Percentiles rank a stretch among this genome's conserved stretches.
These are phyloP conservation scores for Monosporozyma unispora DNA, from an alignment of 805 yeast species.

Conservation along the genomic window DNA sequence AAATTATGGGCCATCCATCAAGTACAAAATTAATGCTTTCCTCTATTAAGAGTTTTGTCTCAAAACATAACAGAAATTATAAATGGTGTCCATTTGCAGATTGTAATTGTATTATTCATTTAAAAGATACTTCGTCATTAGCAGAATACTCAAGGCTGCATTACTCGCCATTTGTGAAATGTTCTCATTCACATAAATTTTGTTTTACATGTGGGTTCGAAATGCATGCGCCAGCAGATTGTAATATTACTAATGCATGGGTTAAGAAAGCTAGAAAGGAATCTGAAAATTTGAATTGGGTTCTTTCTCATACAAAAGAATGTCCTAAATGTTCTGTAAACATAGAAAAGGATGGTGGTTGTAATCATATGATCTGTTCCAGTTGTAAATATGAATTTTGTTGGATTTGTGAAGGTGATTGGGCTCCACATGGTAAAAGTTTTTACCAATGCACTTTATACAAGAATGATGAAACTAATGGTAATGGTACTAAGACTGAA, in stretches of 20 bases:
- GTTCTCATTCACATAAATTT: conserved; percentile 59
- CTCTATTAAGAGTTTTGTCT: conserved; percentile 43
- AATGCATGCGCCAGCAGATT: conserved; percentile 80
- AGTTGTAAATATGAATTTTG: conserved; percentile 77
- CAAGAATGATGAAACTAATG: conserved; percentile 34
- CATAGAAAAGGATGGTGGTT: conserved; percentile 93
- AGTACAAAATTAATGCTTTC: conserved; percentile 27
- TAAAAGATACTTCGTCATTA: conserved; percentile 24
- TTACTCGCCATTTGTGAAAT: conserved; percentile 57
- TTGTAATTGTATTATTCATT: conserved; percentile 51
- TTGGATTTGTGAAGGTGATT: conserved; percentile 79
- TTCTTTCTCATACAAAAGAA: conserved; percentile 68
- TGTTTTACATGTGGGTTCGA: conserved; percentile 71
- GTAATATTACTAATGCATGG: conserved; percentile 64
- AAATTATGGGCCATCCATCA: conserved; percentile 30
- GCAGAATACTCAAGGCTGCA: conserved; percentile 22
- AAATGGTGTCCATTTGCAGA: conserved; percentile 85
- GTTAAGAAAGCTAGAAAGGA: conserved; percentile 72
- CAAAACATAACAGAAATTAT: conserved; percentile 38
- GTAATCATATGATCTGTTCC: conserved; percentile 90
- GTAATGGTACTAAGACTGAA: conserved; percentile 13
- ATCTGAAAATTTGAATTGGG: conserved; percentile 83
- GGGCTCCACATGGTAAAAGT: conserved; percentile 60
- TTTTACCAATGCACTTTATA: conserved; percentile 62
- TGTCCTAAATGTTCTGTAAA: conserved; percentile 76